Evolutionary conservation across 2,329 filamentous ascomycete genomes (phyloP), one percentile per base, ranked within the genome.

Genomic region (Paracorniculantispora psalliotae): DNA sequence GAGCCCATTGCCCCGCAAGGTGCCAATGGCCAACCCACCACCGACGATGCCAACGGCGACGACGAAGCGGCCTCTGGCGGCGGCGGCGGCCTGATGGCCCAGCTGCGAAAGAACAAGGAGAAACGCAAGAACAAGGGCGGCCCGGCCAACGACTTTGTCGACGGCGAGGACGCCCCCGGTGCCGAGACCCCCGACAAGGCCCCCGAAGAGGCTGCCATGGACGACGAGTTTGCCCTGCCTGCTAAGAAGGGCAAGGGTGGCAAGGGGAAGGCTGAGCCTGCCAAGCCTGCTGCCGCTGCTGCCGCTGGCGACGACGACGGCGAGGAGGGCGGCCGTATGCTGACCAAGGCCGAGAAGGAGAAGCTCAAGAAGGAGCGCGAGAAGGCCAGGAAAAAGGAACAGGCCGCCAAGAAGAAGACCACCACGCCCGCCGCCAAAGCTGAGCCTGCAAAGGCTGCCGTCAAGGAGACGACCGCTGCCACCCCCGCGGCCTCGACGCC

Each of bases 261-360:
- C 75, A 68, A 80, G 74, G 25, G 35, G 67, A 72, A 80, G 69
- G 73, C 72, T 69, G 63, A 77, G 63, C 73, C 75, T 46, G 70
- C 74, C 19, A 72, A 78, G 63, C 73, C 77, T 50, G 72, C 74
- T 17, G 73, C 77, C 51, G 72, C 74, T n/a, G 77, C 78, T 4
- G 77, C 77, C 2, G 68, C 71, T 25, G 81, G 79, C 6, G 81
- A 79, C 2, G 81, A 79, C 21, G 80, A 80, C 19, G 80, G 76
- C 12, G 84, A 73, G 8, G 81, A 79, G 4, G 79, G 79, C 61
- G 88, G 88, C 47, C 84, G 86, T 58, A 81, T 97, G 51, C 86
- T 97, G 77, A 96, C 91, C 41, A 99, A 97, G 84, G 94, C 96
- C 60, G 92, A 99, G 79, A 99, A 99, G 79, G 94, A 99, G 74